A percentile compares a stretch with the other conserved stretches of the same genome.
Conservation (phyloP, 192 early-diverging fungal species). For the Geranomyces michiganensis region DNA sequence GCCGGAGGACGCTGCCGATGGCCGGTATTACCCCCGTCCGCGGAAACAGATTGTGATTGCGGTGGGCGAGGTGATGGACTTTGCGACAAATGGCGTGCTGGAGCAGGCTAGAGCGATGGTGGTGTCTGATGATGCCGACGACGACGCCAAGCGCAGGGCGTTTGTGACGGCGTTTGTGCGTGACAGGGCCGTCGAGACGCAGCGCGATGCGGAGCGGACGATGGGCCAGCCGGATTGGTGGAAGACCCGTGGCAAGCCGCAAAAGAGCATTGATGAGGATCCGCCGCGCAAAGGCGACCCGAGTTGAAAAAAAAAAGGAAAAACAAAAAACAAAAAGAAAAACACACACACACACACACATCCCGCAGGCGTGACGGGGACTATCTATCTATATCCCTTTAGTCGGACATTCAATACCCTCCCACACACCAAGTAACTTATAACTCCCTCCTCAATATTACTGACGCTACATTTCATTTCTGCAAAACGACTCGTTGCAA, state of each 20-base stretch:
- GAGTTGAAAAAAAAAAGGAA: no score
- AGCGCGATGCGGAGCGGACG: slow-evolving; percentile 10
- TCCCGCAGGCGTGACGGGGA: no score
- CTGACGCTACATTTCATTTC: no score
- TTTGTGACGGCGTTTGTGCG: slow-evolving; percentile 55
- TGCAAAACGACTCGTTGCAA: no score
- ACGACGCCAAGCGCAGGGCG: slow-evolving; percentile 55
- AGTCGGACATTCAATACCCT: no score
- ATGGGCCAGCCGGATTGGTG: slow-evolving; percentile 29
- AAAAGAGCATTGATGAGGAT: neutral
- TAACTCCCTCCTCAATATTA: no score
- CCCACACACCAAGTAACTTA: no score
- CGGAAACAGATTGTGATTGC: slow-evolving; percentile 62
- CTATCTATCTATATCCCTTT: no score
- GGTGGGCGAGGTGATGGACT: slow-evolving; percentile 77
- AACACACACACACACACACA: no score
- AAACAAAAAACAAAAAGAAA: no score
- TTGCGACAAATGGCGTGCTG: slow-evolving; percentile 42
- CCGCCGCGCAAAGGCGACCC: slow-evolving; percentile 15
- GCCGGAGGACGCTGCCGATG: slow-evolving; percentile 41
- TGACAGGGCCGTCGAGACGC: slow-evolving; percentile 14
- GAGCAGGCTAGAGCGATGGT: slow-evolving; percentile 36
- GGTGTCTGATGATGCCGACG: no score
- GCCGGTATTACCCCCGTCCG: slow-evolving; percentile 54
- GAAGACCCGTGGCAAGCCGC: neutral